These are phyloP conservation scores for Fusarium keratoplasticum DNA, from an alignment of 2,329 filamentous ascomycete species.

Conservation along the genomic window DNA sequence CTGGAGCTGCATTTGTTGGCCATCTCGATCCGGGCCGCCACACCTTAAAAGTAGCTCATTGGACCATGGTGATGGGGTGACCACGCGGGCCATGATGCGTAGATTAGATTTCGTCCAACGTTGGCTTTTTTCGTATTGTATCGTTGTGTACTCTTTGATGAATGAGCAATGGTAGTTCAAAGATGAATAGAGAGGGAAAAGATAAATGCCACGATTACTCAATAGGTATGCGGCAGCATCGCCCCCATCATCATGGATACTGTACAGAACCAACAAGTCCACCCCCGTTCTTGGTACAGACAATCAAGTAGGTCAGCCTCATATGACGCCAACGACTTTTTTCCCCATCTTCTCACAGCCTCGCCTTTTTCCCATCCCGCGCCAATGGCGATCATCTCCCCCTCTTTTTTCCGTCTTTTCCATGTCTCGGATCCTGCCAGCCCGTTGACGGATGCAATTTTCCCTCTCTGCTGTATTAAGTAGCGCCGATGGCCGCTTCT, in stretches of 20 bases:
- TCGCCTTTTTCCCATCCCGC: not conserved
- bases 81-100: slow-evolving; percentile 37
- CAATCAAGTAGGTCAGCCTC: not conserved
- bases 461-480: not conserved
- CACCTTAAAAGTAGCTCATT: slow-evolving; percentile 22
- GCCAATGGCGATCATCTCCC: slow-evolving; percentile 7
- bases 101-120: slow-evolving; percentile 30
- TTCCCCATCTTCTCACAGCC: slow-evolving; percentile 7
- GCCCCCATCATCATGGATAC: slow-evolving; percentile 26
- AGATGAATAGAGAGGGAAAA: not conserved
- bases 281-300: slow-evolving; percentile 1
- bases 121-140: not conserved
- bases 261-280: not conserved
- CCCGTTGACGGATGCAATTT: slow-evolving; percentile 18
- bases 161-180: not conserved
- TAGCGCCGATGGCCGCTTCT: slow-evolving; percentile 19
- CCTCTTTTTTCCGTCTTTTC: not conserved
- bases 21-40: slow-evolving; percentile 40
- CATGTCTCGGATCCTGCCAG: slow-evolving; percentile 27
- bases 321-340: slow-evolving; percentile 41
- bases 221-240: not conserved
- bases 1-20: slow-evolving; percentile 9
- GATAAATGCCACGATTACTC: not conserved
- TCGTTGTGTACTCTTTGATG: slow-evolving; percentile 2
- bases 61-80: not conserved